Evolutionary conservation across 108 stramenopile species (phyloP).

Genomic region (Poteriospumella lacustris): DNA sequence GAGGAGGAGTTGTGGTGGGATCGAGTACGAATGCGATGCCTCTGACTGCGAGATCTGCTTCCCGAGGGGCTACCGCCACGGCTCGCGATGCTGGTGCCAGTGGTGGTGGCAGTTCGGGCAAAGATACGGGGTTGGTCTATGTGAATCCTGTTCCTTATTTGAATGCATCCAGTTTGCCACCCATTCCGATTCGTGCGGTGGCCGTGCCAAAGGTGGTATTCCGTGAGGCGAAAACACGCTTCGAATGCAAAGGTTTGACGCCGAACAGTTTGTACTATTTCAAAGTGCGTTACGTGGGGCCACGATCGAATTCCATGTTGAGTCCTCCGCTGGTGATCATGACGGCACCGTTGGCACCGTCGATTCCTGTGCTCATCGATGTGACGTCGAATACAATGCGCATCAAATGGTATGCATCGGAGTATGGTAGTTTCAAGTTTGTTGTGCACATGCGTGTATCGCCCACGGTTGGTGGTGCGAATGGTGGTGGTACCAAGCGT

Average conservation of each 20-base stretch:
- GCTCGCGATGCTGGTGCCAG: not conserved
- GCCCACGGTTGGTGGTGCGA: too few species aligned
- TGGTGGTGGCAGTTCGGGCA: not conserved
- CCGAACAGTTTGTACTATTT: constrained; percentile 45
- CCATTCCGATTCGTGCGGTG: too few species aligned
- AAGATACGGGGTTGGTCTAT: not conserved
- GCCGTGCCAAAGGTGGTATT: constrained; percentile 3
- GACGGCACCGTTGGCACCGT: constrained; percentile 11
- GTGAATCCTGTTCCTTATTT: not conserved
- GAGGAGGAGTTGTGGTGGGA: not conserved
- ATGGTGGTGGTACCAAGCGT: not conserved
- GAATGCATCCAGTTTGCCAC: too few species aligned
- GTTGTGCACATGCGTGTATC: too few species aligned
- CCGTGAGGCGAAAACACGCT: not conserved
- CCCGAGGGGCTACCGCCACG: not conserved
- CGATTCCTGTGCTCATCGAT: not conserved
- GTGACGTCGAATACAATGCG: not conserved
- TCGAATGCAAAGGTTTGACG: constrained; percentile 31
- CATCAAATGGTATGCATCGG: constrained; percentile 19
- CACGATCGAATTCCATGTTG: constrained; percentile 11
- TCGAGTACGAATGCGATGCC: not conserved
- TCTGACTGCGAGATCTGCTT: not conserved
- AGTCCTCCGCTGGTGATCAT: constrained; percentile 10
- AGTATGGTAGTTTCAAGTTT: constrained; percentile 17
- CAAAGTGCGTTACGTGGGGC: constrained; percentile 31